Base-by-base conservation (phyloP, 495 filamentous ascomycete genomes). In the Hypomontagnella submonticulosa region DNA sequence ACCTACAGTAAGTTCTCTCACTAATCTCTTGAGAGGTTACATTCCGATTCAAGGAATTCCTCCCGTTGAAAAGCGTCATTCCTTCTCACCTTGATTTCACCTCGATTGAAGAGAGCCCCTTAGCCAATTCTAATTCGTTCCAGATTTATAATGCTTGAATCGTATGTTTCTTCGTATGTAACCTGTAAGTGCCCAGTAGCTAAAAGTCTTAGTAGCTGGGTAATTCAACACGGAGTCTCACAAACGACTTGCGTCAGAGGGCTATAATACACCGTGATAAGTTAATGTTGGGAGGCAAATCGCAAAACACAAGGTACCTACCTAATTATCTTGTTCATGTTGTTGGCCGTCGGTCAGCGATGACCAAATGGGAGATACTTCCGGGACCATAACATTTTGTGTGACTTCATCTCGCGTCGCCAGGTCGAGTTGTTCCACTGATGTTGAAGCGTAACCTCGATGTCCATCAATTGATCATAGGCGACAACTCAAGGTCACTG, bases 41-140 rank as follows among this genome's bases (percentile, higher is more conserved):
- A 66, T 66, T 49, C n/a, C 50, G 19, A 57, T 57, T 30, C 51
- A 51, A 47, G 50, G 44, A 57, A n/a, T n/a, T 44, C 19, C 44
- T 20, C 23, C 44, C 13, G 7, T 33, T 10, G 43, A 6, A 56
- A 53, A 16, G 43, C 51, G 63, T 66, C 63, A 61, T 66, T 48
- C 20, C 10, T 41, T 23, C 27, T 37, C 16, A n/a, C n/a, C n/a
- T n/a, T n/a, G n/a, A n/a, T n/a, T n/a, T 38, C 30, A 36, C 1
- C 16, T 51, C 19, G 38, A 20, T 7, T 37, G 20, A 16, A 27
- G 23, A 27, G 7, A 57, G 30, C 44, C 47, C 57, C 38, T 57
- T 30, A 40, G 30, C 43, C 60, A 66, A 61, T 46, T 66, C 27
- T 44, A 3, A 54, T 10, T 4, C 19, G 55, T 60, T 66, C 20